Base-by-base conservation (phyloP, 805 yeast genomes). In the Candida railenensis region DNA sequence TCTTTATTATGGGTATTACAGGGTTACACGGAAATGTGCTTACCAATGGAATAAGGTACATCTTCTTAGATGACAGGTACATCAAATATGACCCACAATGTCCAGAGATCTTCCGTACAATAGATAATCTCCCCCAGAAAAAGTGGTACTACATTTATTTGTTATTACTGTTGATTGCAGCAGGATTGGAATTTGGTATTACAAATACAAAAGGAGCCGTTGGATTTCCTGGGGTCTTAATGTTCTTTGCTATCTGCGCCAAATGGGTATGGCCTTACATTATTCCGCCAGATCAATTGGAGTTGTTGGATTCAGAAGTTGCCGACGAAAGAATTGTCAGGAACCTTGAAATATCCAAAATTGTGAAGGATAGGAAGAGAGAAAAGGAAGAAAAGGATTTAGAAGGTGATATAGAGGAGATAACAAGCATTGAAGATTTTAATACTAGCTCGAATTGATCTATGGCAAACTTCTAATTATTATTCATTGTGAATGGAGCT, bases 151-250 rank as follows among this genome's bases (percentile, higher is more conserved):
- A 77, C 30, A 47, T 81, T 1, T 92, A 84, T 56, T 63, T 86
- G 0, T 43, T 61, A 0, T 66, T 89, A 16, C 83, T 88, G 48
- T 61, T 86, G 3, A 53, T 82, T 18, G 94, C 94, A 0, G 85
- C 85, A 44, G 85, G 78, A 1, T 86, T 81, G 0, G 98, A 95
- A 60, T 85, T 89, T 53, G 94, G 83, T 0, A 89, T 92, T 28
- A 87, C 96, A 0, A 80, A 84, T 59, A 89, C 97, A 0, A 81
- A 75, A 49, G 98, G 94, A 0, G 97, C 98, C 0, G 89, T 92
- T 28, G 98, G 96, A 2, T 92, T 94, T 59, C 98, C 99, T 0
- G 85, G 89, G 2, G 88, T 94, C 0, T 67, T 92, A 42, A 65
- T 92, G 57, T 76, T 83, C 44, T 91, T 88, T 48, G 76, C 85